Percentiles rank a stretch among this genome's conserved stretches.
phyloP scores from a whole-genome alignment of 768 basidiomycete genomes.

The Grammothele lineata region DNA sequence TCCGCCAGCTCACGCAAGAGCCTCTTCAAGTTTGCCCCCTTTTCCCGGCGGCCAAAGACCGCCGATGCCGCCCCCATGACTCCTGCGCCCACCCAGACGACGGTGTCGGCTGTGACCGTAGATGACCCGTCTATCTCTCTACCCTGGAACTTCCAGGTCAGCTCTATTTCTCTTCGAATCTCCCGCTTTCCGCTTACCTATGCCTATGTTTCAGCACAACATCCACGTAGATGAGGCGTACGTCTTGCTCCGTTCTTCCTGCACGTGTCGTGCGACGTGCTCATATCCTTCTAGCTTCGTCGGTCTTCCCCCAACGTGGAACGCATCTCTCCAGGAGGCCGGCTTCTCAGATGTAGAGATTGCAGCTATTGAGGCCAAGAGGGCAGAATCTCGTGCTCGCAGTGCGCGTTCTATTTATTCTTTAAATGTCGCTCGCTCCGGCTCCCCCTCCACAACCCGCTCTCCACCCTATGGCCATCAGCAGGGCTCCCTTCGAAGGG shows the following conservation, averaged over 20 bases:
- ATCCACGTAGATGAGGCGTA: conserved; percentile 78
- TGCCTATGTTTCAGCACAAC: conserved; percentile 47
- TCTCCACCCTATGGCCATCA: conserved; percentile 1
- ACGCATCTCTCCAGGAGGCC: conserved; percentile 50
- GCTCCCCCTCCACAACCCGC: conserved; percentile 9
- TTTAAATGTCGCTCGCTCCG: conserved; percentile 7
- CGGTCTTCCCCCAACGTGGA: conserved; percentile 75
- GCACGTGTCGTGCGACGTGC: background rate
- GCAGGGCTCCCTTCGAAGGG: conserved; percentile 9
- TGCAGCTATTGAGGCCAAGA: conserved; percentile 45
- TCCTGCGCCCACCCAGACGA: background rate
- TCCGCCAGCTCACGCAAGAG: conserved; percentile 27
- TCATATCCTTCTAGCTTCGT: conserved; percentile 37
- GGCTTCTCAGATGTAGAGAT: conserved; percentile 74
- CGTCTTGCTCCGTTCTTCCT: conserved; percentile 20
- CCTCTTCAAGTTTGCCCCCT: conserved; percentile 33
- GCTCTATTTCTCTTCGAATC: conserved; percentile 13
- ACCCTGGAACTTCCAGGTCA: conserved; percentile 76
- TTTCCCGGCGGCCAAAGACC: conserved; percentile 29
- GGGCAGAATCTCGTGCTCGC: conserved; percentile 19
- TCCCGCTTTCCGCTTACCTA: background rate
- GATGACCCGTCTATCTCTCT: conserved; percentile 61
- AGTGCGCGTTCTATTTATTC: conserved; percentile 20
- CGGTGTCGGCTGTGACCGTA: conserved; percentile 9
- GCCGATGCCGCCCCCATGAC: conserved; percentile 26